Evolutionary conservation across 2,329 filamentous ascomycete species (phyloP).

Genomic region (Cladosporium sphaerospermum): DNA sequence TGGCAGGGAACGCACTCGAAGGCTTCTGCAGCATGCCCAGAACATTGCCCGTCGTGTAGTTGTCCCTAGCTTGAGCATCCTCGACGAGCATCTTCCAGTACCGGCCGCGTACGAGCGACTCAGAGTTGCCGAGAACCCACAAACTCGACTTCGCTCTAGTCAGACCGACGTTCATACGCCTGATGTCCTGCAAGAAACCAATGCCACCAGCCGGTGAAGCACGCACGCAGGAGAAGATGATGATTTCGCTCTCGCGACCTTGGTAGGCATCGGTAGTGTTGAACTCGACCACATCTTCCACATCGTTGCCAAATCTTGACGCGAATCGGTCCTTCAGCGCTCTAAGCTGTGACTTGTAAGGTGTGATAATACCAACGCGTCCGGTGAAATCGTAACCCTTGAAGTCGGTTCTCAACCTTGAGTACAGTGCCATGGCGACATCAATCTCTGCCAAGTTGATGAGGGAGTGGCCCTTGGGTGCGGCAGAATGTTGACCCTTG

Average conservation of each 20-base stretch:
- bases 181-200: constrained; percentile 95
- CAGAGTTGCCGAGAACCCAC: constrained; percentile 91
- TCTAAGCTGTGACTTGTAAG: constrained; percentile 87
- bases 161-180: constrained; percentile 98
- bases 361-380: constrained; percentile 95
- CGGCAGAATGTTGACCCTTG: constrained; percentile 74
- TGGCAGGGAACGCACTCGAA: constrained; percentile 36
- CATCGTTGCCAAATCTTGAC: constrained; percentile 63
- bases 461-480: constrained; percentile 79
- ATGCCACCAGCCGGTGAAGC: constrained; percentile 90
- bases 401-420: constrained; percentile 68
- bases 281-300: constrained; percentile 82
- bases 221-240: constrained; percentile 97
- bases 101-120: constrained; percentile 76
- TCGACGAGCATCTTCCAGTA: constrained; percentile 86
- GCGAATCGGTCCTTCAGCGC: constrained; percentile 72
- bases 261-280: constrained; percentile 99
- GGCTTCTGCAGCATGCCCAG: constrained; percentile 49
- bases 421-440: constrained; percentile 78
- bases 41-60: constrained; percentile 68
- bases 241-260: constrained; percentile 92
- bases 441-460: constrained; percentile 84
- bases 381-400: constrained; percentile 63
- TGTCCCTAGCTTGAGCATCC: constrained; percentile 66
- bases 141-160: constrained; percentile 94